Evolutionary conservation across 1,284 basidiomycete species (phyloP).

Genomic region (Cutaneotrichosporon curvatum): DNA sequence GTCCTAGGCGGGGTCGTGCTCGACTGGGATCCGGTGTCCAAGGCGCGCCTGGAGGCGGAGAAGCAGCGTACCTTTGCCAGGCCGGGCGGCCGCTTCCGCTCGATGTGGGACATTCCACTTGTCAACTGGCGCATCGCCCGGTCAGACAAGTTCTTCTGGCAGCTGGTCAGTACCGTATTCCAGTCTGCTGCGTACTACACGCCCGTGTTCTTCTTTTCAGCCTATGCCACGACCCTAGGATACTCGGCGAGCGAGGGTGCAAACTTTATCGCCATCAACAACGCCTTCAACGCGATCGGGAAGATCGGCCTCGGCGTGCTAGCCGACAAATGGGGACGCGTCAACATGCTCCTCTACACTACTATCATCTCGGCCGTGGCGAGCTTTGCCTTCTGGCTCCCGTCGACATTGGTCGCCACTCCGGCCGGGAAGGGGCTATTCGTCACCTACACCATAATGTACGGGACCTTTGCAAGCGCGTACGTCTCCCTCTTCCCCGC

Average conservation of each 20-base stretch:
- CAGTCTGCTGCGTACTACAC: conserved; percentile 32
- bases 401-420: conserved; percentile 14
- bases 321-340: conserved; percentile 36
- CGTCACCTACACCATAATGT: conserved; percentile 25
- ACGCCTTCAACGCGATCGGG: conserved; percentile 34
- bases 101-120: conserved; percentile 19
- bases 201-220: conserved; percentile 33
- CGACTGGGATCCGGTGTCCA: conserved; percentile 27
- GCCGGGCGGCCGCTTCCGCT: neutral
- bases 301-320: conserved; percentile 37
- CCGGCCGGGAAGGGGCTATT: conserved; percentile 21
- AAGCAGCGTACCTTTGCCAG: neutral
- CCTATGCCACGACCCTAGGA: conserved; percentile 26
- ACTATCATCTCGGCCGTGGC: conserved; percentile 28
- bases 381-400: conserved; percentile 29
- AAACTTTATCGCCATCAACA: conserved; percentile 29
- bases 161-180: conserved; percentile 17
- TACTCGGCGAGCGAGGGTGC: conserved; percentile 20
- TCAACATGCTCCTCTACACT: conserved; percentile 39
- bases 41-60: conserved; percentile 16
- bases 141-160: conserved; percentile 18
- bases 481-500: conserved; percentile 35
- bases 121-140: conserved; percentile 27
- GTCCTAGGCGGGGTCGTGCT: conserved; percentile 11
- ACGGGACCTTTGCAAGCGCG: conserved; percentile 23